Percentiles rank a stretch among this genome's conserved stretches.
These are phyloP conservation scores for Staphylotrichum tortipilum DNA, from an alignment of 495 filamentous ascomycete species.

Conservation along the genomic window DNA sequence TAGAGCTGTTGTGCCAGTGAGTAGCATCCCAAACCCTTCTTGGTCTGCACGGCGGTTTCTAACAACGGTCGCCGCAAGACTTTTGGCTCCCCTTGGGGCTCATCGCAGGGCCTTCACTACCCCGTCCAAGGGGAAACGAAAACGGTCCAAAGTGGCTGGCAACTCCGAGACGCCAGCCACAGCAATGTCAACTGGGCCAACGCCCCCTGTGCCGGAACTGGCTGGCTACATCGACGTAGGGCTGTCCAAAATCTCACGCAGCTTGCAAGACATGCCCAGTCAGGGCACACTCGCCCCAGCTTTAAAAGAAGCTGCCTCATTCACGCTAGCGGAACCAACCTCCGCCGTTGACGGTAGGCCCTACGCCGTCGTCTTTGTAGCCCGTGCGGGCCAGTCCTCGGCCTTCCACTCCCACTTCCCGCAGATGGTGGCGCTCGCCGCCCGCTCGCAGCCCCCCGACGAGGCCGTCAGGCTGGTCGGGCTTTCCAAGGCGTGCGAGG, in stretches of 20 bases:
- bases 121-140: slow-evolving; percentile 47
- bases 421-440: slow-evolving; percentile 45
- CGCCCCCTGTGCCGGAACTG: slow-evolving; percentile 40
- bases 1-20: slow-evolving; percentile 49
- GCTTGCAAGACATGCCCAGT: slow-evolving; percentile 38
- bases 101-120: slow-evolving; percentile 39
- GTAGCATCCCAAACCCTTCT: slow-evolving; percentile 8
- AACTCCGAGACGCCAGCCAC: slow-evolving; percentile 1
- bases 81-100: slow-evolving; percentile 48
- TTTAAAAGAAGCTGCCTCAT: background rate
- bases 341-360: background rate
- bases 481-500: slow-evolving; percentile 45
- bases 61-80: slow-evolving; percentile 25
- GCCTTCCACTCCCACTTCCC: slow-evolving; percentile 52
- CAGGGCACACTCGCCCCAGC: background rate
- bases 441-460: slow-evolving; percentile 27
- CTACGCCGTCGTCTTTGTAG: slow-evolving; percentile 41
- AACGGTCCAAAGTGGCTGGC: slow-evolving; percentile 26
- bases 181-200: background rate
- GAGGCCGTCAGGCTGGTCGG: slow-evolving; percentile 45
- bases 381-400: slow-evolving; percentile 40
- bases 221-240: slow-evolving; percentile 48
- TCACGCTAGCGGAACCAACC: background rate
- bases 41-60: background rate
- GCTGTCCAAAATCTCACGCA: slow-evolving; percentile 47